Evolutionary conservation across 2,329 filamentous ascomycete species (phyloP), one percentile per base, ranked within the genome.

Genomic region (Ramularia collo-cygni): DNA sequence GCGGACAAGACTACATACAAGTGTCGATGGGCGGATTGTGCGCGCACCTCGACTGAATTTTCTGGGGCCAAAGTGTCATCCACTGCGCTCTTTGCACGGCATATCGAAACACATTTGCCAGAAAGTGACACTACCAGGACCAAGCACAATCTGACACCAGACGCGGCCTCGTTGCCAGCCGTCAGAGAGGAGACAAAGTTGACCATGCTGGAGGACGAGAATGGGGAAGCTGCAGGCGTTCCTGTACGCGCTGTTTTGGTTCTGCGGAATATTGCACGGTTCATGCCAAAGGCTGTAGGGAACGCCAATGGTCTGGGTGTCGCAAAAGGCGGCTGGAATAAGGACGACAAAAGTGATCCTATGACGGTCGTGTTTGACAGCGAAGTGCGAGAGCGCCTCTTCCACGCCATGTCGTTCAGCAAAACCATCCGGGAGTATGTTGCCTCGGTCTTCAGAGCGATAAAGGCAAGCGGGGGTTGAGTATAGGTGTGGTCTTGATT

Each of bases 161-260:
- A 50, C 21, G 41, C 19, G 21, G 26, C 36, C 27, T 15, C 33
- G 9, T 54, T 15, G 53, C 35, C 35, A 9, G 18, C 38, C 14
- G 32, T 38, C 5, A 36, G 35, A 18, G 49, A 53, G 14, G 37
- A 40, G n/a, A 47, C 48, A 21, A 67, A 63, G 50, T 62, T 65
- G 49, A 68, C 69, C 36, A 71, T 70, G n/a, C 59, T 64, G 1
- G 62, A 64, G 10, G 71, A 75, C 46, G 71, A 75, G 49, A 57
- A 59, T 4, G 58, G 57, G 18, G 69, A 87, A 55, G 81, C 85
- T 2, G 82, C 81, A 1, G 85, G 85, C 4, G 80, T 90, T 26
- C 83, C 85, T n/a, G 70, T 90, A 5, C 85, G 82, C 39, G 82
- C 83, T 2, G 80, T 83, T 10, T 70, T 90, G 18, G 83, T 92